phyloP scores from a whole-genome alignment of 345 rosid species.

The Syzygium jambos region DNA sequence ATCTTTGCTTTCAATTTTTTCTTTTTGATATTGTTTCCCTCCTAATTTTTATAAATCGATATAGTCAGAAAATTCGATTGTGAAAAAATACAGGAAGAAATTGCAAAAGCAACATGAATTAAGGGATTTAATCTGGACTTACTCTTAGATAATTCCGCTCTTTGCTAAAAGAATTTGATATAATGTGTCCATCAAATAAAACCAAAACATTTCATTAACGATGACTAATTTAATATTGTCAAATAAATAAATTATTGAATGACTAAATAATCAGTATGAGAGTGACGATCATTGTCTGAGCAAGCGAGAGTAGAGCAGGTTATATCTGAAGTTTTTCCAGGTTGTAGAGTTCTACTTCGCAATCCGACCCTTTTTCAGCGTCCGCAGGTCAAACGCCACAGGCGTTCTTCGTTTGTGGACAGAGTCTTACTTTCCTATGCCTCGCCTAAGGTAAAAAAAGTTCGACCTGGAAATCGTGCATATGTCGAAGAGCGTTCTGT shows the following conservation, averaged over 20 bases:
- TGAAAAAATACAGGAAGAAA: background rate
- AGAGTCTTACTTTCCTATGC: background rate
- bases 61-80: background rate
- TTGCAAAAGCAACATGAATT: background rate
- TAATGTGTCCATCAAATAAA: background rate
- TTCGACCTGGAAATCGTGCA: background rate
- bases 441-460: background rate
- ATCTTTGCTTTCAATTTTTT: background rate
- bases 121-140: background rate
- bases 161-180: background rate
- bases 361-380: background rate
- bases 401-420: background rate
- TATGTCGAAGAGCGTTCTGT: background rate
- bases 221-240: background rate
- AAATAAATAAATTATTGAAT: too few species aligned
- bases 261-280: background rate
- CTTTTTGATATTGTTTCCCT: background rate
- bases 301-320: background rate
- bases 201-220: background rate
- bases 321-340: background rate
- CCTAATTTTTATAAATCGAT: background rate
- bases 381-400: background rate
- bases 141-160: background rate
- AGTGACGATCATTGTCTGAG: background rate
- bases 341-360: background rate